phyloP scores from a whole-genome alignment of 345 rosid genomes.

The Eutrema japonicum region DNA sequence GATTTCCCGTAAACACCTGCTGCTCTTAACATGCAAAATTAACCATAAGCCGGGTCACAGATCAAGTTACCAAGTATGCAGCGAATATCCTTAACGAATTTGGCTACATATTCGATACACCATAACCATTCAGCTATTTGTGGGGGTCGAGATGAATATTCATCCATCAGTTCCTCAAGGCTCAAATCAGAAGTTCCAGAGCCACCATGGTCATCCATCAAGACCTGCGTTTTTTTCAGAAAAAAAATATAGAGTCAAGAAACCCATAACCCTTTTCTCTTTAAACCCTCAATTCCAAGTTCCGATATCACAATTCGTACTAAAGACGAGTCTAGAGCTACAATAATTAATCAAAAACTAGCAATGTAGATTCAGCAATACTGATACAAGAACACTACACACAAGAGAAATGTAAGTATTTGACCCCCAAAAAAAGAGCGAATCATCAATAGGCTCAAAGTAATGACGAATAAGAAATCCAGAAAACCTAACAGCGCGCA shows the following conservation, averaged over 20 bases:
- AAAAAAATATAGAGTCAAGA: not conserved
- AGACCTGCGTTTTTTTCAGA: conserved; percentile 6
- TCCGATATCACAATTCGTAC: conserved; percentile 9
- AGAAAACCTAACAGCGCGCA: conserved; percentile 19
- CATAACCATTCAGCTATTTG: conserved; percentile 40
- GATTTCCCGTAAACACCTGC: not conserved
- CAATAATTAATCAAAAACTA: conserved; percentile 1
- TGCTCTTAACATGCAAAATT: conserved; percentile 16
- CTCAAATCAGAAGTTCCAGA: conserved; percentile 31
- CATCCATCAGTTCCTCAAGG: conserved; percentile 34
- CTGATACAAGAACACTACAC: not conserved
- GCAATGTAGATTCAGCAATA: not conserved
- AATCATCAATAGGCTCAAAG: not conserved
- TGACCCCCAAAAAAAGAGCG: not conserved
- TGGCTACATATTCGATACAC: conserved; percentile 44
- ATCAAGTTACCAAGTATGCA: conserved; percentile 36
- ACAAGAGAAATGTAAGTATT: not conserved
- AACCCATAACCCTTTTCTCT: not conserved
- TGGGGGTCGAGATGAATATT: conserved; percentile 33
- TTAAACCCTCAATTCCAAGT: conserved; percentile 3
- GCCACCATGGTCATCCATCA: conserved; percentile 35
- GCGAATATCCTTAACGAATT: conserved; percentile 32
- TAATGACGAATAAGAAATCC: conserved; percentile 2
- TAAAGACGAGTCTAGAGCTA: not conserved
- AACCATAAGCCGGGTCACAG: not conserved